phyloP scores from a whole-genome alignment of 2,329 filamentous ascomycete genomes.

The Septoria linicola region DNA sequence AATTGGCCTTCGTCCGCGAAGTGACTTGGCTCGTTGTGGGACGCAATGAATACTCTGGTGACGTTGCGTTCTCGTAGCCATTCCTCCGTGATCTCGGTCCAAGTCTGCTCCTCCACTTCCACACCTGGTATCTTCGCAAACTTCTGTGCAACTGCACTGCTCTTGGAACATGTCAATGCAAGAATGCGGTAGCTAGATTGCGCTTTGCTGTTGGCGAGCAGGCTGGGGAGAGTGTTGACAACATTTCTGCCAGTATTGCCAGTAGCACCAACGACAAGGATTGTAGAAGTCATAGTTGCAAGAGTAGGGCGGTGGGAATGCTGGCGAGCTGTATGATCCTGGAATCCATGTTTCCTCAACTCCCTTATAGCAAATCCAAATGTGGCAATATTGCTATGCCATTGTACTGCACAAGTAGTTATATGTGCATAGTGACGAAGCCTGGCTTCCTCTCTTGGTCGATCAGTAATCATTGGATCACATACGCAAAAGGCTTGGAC shows the following conservation, averaged over 20 bases:
- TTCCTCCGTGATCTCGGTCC: constrained; percentile 41
- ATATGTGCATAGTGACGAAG: too few relatives aligned
- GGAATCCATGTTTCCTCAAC: too few relatives aligned
- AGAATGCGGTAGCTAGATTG: constrained; percentile 32
- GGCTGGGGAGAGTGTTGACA: constrained; percentile 1
- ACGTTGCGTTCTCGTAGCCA: constrained; percentile 45
- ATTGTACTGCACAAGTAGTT: too few relatives aligned
- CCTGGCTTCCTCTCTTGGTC: too few relatives aligned
- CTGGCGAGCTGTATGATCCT: too few relatives aligned
- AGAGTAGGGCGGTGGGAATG: too few relatives aligned
- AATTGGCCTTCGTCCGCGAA: constrained; percentile 46
- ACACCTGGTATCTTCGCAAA: constrained; percentile 40
- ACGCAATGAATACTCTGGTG: constrained; percentile 42
- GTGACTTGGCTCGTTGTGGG: constrained; percentile 40
- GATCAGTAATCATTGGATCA: too few relatives aligned
- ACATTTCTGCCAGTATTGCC: constrained; percentile 12
- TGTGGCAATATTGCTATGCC: too few relatives aligned
- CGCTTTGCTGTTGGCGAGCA: constrained; percentile 1
- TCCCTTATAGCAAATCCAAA: too few relatives aligned
- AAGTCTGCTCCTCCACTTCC: constrained; percentile 39
- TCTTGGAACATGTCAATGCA: constrained; percentile 37
- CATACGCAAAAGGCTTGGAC: too few relatives aligned
- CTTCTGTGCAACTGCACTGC: constrained; percentile 28
- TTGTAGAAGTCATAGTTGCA: constrained; percentile 4
- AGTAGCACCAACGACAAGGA: constrained; percentile 12